Base-by-base conservation (phyloP, 2,329 filamentous ascomycete genomes). In the Diaporthe citri region DNA sequence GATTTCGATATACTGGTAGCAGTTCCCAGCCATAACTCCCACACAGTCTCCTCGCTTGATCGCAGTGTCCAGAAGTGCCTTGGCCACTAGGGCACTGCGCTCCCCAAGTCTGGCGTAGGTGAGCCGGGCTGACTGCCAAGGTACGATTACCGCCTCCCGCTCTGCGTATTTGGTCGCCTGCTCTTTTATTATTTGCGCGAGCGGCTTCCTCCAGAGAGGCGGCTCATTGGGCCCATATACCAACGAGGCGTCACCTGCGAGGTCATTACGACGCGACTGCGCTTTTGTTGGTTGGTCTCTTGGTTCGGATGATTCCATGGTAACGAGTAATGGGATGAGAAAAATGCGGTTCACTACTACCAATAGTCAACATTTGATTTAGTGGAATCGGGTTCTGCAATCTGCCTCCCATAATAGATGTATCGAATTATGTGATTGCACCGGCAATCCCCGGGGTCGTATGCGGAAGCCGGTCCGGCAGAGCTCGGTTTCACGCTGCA, bases 1-100 rank as follows among this genome's bases (percentile, higher is more conserved):
- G 20, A 59, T 15, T 17, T 59, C 56, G 10, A 59, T 41, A n/a
- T 59, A 59, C 56, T 59, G 7, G 34, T 59, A 41, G 15, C 56
- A 59, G 9, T 59, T 59, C 20, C 34, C 56, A n/a, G 56, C 56
- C 56, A 59, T 59, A 22, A 59, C 41, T 22, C 56, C 56, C 34
- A 59, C 56, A 22, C 56, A 59, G 20, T 59, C 22, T 15, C 56
- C 56, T 9, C 17, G 56, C 9, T 41, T 59, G 34, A 59, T 3
- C 3, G 34, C 34, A 7, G 5, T 36, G 4, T 15, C 56, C 20
- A 59, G 20, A 2, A 59, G 56, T 3, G 56, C 20, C 34, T 59
- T 59, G 10, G 56, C 34, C 20, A 39, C 7, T 4, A 59, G 22
- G 10, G 34, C 56, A 31, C 56, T 59, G 34, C 56, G 56, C 12